phyloP scores from a whole-genome alignment of 805 yeast species.

The Candida insectalens region DNA sequence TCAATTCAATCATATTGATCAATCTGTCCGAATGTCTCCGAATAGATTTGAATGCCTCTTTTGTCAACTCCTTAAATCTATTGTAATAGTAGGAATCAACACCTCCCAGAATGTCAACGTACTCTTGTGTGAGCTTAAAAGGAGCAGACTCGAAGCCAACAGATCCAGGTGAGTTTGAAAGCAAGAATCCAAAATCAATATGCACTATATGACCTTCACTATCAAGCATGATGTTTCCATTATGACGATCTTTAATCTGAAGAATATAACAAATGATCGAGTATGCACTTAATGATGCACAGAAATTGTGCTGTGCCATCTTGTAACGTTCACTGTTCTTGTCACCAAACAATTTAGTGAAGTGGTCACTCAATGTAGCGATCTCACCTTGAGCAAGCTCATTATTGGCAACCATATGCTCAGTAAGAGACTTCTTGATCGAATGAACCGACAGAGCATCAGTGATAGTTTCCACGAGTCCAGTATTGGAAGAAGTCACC shows the following conservation, averaged over 20 bases:
- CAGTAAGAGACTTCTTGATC: conserved; percentile 84
- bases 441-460: conserved; percentile 93
- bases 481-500: conserved; percentile 83
- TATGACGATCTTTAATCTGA: conserved; percentile 93
- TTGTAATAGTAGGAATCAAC: conserved; percentile 47
- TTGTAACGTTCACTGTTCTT: conserved; percentile 42
- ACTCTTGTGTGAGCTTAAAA: conserved; percentile 84
- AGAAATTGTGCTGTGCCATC: conserved; percentile 78
- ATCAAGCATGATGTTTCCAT: conserved; percentile 96
- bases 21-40: conserved; percentile 68
- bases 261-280: conserved; percentile 82
- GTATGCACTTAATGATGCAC: conserved; percentile 81
- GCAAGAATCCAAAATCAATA: conserved; percentile 89
- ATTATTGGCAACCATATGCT: conserved; percentile 55
- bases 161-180: conserved; percentile 93
- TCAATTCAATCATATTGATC: conserved; percentile 77
- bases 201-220: conserved; percentile 91
- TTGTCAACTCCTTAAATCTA: conserved; percentile 53
- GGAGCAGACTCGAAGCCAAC: conserved; percentile 98
- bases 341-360: conserved; percentile 64
- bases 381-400: conserved; percentile 63
- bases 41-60: conserved; percentile 63
- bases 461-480: conserved; percentile 91
- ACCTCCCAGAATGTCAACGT: conserved; percentile 84
- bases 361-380: conserved; percentile 72